Base-by-base conservation (phyloP, 257 asterid species). In the Primulina tabacum region DNA sequence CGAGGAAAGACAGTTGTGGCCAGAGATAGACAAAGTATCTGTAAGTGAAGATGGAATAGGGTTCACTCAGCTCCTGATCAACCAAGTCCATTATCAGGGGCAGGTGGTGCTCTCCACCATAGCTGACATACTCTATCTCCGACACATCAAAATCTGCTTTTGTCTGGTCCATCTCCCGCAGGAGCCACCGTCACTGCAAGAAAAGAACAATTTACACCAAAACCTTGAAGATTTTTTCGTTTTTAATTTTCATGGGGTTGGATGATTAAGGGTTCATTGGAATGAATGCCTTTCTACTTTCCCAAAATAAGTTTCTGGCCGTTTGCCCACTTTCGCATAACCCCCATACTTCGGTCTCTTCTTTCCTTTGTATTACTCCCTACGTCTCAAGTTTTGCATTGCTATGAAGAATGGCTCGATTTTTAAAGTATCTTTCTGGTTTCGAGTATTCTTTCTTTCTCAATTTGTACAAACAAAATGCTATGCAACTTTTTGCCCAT, bases 61-160 rank as follows among this genome's bases (percentile, higher is more conserved):
- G 99, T 69, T 94, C 99, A 52, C 97, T 91, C 52, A 91, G 95
- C 84, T 91, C 97, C 80, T 89, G 81, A 67, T 94, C 99, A 64
- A 94, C 99, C 68, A 93, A 90, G 68, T 93, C 83, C 99, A 91
- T 93, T 53, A 93, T 91, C 43, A 93, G 80, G n/a, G 99, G 99
- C 40, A 91, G 87, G 68, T 94, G 99, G 69, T 91, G 97, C 74
- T 94, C 99, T n/a, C 99, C 99, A 37, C 86, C 85, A 67, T 94
- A 94, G 87, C 89, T 87, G 53, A 81, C 83, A 73, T 86, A 89
- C 76, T 89, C 87, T 43, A 93, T 84, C 62, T 83, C 90, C 59
- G 85, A 78, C 20, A 69, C 67, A 71, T 78, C 81, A 21, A 70
- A 64, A 69, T 75, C 81, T 33, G 43, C 63, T 71, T 79, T 73